Conservation (phyloP, 2,329 filamentous ascomycete species). For the Teratosphaeria gauchensis region DNA sequence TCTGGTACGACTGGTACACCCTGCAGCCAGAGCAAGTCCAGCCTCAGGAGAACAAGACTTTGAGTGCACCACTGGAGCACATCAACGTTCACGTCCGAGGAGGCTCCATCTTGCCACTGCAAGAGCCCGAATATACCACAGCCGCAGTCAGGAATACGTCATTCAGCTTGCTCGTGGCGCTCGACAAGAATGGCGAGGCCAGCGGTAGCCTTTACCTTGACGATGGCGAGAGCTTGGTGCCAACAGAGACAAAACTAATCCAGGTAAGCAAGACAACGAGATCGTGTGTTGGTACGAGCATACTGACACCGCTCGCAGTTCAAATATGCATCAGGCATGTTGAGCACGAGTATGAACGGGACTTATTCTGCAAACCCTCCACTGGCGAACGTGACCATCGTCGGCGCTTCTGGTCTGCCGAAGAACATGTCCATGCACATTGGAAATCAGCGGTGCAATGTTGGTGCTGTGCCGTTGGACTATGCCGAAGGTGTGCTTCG, state of each 20-base stretch:
- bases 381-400: constrained; percentile 22
- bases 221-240: constrained; percentile 59
- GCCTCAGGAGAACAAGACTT: constrained; percentile 29
- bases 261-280: constrained; percentile 12
- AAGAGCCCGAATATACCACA: constrained; percentile 14
- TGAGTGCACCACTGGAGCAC: constrained; percentile 17
- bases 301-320: constrained; percentile 9
- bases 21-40: constrained; percentile 42
- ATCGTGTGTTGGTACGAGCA: too few relatives aligned
- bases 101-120: constrained; percentile 14
- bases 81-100: constrained; percentile 18
- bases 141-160: constrained; percentile 6
- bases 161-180: constrained; percentile 17
- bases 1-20: constrained; percentile 72
- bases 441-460: constrained; percentile 6
- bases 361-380: constrained; percentile 12
- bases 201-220: constrained; percentile 58
- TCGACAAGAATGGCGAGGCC: constrained; percentile 39
- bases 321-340: constrained; percentile 11
- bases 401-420: constrained; percentile 10
- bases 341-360: constrained; percentile 14
- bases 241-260: constrained; percentile 47
- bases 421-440: constrained; percentile 6
- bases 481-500: constrained; percentile 4
- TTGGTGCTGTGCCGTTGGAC: background rate